Percentiles rank a stretch among this genome's conserved stretches.
phyloP scores from a whole-genome alignment of 208 protist genomes.

The Acanthamoeba divionensis region DNA sequence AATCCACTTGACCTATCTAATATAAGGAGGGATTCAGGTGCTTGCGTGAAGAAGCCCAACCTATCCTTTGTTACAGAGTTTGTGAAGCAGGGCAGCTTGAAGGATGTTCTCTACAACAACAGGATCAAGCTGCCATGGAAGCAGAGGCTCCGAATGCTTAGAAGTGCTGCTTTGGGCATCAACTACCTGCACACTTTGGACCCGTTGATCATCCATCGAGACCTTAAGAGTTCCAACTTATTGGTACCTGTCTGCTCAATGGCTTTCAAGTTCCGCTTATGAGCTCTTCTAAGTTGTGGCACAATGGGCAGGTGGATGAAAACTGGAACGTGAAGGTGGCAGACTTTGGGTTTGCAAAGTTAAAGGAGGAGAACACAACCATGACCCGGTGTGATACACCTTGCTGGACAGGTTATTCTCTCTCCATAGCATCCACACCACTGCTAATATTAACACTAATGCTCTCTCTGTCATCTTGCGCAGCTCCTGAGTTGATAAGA shows the following conservation, averaged over 20 bases:
- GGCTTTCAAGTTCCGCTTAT: too few species aligned
- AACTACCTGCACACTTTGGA: not conserved
- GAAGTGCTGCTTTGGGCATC: not conserved
- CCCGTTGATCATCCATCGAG: slow-evolving; percentile 3
- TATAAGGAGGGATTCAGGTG: too few species aligned
- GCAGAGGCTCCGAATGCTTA: not conserved
- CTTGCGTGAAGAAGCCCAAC: not conserved
- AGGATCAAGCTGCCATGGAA: not conserved
- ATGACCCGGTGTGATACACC: slow-evolving; percentile 18
- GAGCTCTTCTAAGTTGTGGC: too few species aligned
- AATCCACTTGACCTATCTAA: too few species aligned
- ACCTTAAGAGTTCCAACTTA: not conserved
- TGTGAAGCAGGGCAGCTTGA: not conserved
- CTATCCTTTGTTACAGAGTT: not conserved
- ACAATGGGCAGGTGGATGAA: too few species aligned
- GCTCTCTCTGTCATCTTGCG: too few species aligned
- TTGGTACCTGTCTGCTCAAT: too few species aligned
- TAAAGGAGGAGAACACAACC: too few species aligned
- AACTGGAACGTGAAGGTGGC: slow-evolving; percentile 19
- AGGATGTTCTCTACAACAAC: not conserved
- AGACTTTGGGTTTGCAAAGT: not conserved
- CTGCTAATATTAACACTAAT: too few species aligned
- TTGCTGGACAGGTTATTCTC: slow-evolving; percentile 1
- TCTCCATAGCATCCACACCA: too few species aligned
- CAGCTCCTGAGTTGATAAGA: not conserved